Conservation (phyloP, 495 filamentous ascomycete genomes). For the Hypoxylon intermedium region DNA sequence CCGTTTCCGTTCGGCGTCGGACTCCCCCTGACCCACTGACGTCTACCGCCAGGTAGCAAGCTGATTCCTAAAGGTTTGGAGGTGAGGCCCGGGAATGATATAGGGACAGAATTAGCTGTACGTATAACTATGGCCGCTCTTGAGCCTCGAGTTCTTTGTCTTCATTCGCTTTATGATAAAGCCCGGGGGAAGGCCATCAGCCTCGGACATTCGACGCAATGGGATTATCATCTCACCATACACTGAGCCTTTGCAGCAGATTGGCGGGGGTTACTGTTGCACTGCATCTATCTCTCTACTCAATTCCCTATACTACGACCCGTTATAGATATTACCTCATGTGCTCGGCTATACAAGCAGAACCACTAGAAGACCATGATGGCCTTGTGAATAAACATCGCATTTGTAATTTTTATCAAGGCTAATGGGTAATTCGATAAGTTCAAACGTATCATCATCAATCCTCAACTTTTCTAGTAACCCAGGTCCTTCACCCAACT, state of each 20-base stretch:
- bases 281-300: conserved; percentile 8
- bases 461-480: conserved; percentile 36
- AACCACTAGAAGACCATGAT: conserved; percentile 3
- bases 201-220: conserved; percentile 34
- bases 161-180: neutral
- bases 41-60: too few species aligned
- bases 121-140: conserved; percentile 1
- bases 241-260: neutral
- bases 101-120: too few species aligned
- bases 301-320: neutral
- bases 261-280: conserved; percentile 25
- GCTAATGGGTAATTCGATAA: conserved; percentile 27
- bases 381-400: neutral
- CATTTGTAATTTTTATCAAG: conserved; percentile 25
- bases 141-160: conserved; percentile 12
- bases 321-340: neutral
- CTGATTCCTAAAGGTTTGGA: too few species aligned
- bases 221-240: conserved; percentile 22
- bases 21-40: neutral
- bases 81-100: too few species aligned
- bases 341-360: neutral
- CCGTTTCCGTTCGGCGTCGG: conserved; percentile 1
- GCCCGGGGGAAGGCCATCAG: conserved; percentile 12
- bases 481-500: conserved; percentile 6
- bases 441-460: conserved; percentile 37